These are phyloP conservation scores for Hemileccinum rubropunctum DNA, from an alignment of 768 basidiomycete species.

Conservation along the genomic window DNA sequence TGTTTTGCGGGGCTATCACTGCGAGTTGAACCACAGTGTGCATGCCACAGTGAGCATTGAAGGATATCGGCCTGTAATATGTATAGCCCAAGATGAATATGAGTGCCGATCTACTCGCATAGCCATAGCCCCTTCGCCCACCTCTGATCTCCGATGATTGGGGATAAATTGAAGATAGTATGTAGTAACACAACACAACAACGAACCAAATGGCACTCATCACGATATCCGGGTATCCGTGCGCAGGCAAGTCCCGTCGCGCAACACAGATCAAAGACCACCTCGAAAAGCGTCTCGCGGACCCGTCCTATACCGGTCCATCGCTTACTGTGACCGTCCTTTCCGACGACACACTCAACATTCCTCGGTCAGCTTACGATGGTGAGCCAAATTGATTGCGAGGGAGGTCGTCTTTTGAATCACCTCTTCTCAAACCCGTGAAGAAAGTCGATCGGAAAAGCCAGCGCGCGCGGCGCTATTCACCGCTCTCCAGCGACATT, in stretches of 20 bases:
- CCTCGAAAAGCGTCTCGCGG: slow-evolving; percentile 51
- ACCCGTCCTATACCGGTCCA: slow-evolving; percentile 53
- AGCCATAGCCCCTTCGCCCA: no score
- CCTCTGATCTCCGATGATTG: no score
- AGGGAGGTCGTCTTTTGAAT: neutral
- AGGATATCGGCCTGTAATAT: no score
- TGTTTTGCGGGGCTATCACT: no score
- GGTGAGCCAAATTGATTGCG: slow-evolving; percentile 42
- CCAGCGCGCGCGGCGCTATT: slow-evolving; percentile 82
- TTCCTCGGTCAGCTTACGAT: slow-evolving; percentile 68
- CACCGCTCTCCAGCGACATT: slow-evolving; percentile 73
- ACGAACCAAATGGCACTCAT: slow-evolving; percentile 77
- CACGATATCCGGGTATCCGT: slow-evolving; percentile 86
- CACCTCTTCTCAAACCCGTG: neutral
- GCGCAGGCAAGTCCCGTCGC: slow-evolving; percentile 80
- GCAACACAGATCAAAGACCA: slow-evolving; percentile 59
- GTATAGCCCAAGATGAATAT: no score
- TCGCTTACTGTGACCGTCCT: slow-evolving; percentile 46
- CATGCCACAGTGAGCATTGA: no score
- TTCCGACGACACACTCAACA: slow-evolving; percentile 70
- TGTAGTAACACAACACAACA: no score
- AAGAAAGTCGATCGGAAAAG: slow-evolving; percentile 84
- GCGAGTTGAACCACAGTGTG: no score
- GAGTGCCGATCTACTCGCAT: no score
- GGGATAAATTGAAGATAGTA: no score